Base-by-base conservation (phyloP, 192 early-diverging fungal species). In the Mortierella antarctica region DNA sequence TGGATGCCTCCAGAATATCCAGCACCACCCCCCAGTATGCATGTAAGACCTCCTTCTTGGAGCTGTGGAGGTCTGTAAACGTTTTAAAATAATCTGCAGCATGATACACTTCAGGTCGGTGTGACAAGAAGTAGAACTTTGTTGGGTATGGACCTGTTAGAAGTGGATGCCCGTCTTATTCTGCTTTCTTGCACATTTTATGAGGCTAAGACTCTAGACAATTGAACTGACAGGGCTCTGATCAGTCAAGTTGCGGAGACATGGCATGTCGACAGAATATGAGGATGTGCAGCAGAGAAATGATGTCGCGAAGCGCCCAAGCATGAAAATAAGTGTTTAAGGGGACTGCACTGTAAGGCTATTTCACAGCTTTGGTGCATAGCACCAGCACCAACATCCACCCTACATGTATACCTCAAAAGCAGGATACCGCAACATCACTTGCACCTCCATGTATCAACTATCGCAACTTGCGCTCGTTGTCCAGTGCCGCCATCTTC, bases 31-130 rank as follows among this genome's bases (percentile, higher is more conserved):
- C 57, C 70, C 61, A 71, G 41, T 63, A 51, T 9, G 9, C 42
- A 21, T 71, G 70, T 20, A 71, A 21, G 70, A 57, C 18, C 12
- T 13, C 31, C 61, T 57, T 71, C 18, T 63, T 62, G 8, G 53
- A 71, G 41, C 14, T 63, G 12, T 71, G 70, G 1, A 71, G 61
- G 23, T 63, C 70, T 18, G 70, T 4, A 31, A 71, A 71, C 20
- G 70, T 62, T 23, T 49, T 71, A 54, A 71, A 71, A 40, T 71
- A 71, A 10, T 48, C 7, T 40, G 13, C 54, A 1, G 70, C 70
- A 17, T 55, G 17, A 41, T 71, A 63, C n/a, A 15, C 50, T 2
- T 53, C 8, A 2, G 70, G 70, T 6, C 21, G 56, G 54, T 8
- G 56, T 13, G 7, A 20, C 20, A 44, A 5, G 57, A 71, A 71